Conservation (phyloP, 371 early-diverging fungal genomes). For the Zopfochytrium polystomum region DNA sequence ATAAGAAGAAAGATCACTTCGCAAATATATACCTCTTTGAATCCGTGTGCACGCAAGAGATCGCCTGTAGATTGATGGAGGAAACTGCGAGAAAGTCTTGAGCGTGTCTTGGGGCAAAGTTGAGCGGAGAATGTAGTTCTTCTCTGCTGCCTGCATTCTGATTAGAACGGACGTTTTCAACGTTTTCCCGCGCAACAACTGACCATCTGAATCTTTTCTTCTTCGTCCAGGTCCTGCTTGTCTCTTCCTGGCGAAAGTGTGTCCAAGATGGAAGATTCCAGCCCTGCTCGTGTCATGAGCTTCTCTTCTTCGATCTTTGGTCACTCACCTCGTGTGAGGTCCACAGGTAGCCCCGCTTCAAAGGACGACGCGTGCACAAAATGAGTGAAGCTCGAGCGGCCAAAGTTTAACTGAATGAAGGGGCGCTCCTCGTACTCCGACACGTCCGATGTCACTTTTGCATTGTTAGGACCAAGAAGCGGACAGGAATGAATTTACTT, state of each 20-base stretch:
- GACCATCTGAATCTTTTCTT: constrained; percentile 43
- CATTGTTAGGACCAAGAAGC: too few species aligned
- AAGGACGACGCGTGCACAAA: constrained; percentile 30
- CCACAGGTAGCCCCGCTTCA: constrained; percentile 17
- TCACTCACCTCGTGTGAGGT: constrained; percentile 18
- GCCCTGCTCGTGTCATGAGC: constrained; percentile 11
- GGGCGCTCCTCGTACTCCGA: constrained; percentile 25
- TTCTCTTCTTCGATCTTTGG: constrained; percentile 3
- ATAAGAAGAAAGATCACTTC: constrained; percentile 2
- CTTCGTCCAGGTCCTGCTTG: constrained; percentile 37
- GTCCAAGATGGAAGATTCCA: constrained; percentile 22
- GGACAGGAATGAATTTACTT: constrained; percentile 20
- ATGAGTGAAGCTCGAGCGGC: constrained; percentile 31
- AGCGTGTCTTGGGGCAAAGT: constrained; percentile 21
- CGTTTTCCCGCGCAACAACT: neutral
- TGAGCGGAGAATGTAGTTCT: constrained; percentile 35
- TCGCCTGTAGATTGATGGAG: constrained; percentile 50
- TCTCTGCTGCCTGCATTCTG: constrained; percentile 41
- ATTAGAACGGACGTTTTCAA: neutral
- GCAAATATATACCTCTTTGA: constrained; percentile 37
- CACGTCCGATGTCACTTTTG: neutral
- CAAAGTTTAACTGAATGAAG: constrained; percentile 42
- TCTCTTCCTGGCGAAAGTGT: constrained; percentile 19
- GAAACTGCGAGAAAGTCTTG: constrained; percentile 52
- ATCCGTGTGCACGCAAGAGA: constrained; percentile 49